Base-by-base conservation (phyloP, 139 green algal genomes). In the Ettlia oleoabundans region DNA sequence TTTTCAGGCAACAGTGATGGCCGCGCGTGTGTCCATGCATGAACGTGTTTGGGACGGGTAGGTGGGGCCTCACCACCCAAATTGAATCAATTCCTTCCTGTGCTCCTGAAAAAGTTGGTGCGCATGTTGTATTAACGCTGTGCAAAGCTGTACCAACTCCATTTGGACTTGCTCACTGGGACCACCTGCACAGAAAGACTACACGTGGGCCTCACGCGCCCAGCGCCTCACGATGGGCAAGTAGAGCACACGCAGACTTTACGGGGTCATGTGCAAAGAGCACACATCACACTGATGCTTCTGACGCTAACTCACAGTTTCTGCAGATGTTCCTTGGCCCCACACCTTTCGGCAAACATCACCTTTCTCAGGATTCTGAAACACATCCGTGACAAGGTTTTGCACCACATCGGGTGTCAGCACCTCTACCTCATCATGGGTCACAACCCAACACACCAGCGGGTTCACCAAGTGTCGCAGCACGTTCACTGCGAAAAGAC, bases 61-160 rank as follows among this genome's bases (percentile, higher is more conserved):
- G 5, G 15, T n/a, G 28, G 18, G n/a, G 2, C 30, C 73, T 80
- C 15, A 69, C 73, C 96, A 99, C 0, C 90, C 92, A 83, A 96
- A 96, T 78, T 96, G 94, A 71, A 99, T 95, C 0, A 98, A 84
- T 86, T 98, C 91, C 85, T 96, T 95, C 62, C 91, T 87, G 82
- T 97, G 88, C 2, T 82, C 53, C 28, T 91, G 76, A 71, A 95
- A 89, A 1, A 92, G 88, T 4, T 53, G 52, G 4, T 91, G 85
- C 4, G 82, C 64, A 66, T 93, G 73, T 83, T 95, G 90, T 51
- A 98, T 92, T 21, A 98, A 85, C 32, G 91, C 75, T 4, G 92
- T 94, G 1, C 86, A 87, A 40, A 98, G 84, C 66, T 95, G 89
- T 40, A 98, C 87, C 86, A 98, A 75, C 86, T 96, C 91, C 38